Conservation (phyloP, 768 basidiomycete species). For the Mycena galopus region DNA sequence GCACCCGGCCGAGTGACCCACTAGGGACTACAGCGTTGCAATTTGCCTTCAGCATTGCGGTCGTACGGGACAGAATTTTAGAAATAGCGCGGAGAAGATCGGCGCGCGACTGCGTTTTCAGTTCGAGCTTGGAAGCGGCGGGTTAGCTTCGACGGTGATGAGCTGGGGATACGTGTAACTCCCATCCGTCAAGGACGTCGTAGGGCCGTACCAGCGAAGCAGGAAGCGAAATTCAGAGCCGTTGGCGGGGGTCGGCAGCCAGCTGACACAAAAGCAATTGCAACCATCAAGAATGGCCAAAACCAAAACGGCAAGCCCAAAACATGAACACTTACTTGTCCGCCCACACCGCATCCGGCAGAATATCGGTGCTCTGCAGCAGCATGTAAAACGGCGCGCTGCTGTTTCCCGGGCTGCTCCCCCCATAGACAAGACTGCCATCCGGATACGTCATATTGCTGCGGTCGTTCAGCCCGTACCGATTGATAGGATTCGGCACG, state of each 20-base stretch:
- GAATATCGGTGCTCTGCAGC: no score
- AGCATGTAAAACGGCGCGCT: conserved; percentile 6
- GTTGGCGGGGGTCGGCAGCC: conserved; percentile 22
- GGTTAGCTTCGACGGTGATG: conserved; percentile 17
- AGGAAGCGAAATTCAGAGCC: background rate
- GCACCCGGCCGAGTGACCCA: no score
- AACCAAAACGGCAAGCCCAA: no score
- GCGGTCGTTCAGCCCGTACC: conserved; percentile 17
- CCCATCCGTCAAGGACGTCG: background rate
- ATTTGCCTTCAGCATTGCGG: no score
- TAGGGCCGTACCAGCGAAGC: conserved; percentile 17
- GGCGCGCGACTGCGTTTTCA: no score
- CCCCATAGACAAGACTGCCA: conserved; percentile 3
- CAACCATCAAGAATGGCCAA: background rate
- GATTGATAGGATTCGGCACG: conserved; percentile 8
- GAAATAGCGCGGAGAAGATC: no score
- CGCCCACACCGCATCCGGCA: no score
- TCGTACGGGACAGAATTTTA: no score
- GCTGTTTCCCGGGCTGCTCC: background rate
- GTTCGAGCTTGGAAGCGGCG: conserved; percentile 7
- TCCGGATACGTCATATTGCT: conserved; percentile 19
- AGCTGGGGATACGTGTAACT: conserved; percentile 13
- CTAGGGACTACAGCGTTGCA: no score
- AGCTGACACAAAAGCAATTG: no score
- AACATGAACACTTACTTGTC: no score